Evolutionary conservation across 148 eudicot species (phyloP).

Genomic region (Diospyros lotus): DNA sequence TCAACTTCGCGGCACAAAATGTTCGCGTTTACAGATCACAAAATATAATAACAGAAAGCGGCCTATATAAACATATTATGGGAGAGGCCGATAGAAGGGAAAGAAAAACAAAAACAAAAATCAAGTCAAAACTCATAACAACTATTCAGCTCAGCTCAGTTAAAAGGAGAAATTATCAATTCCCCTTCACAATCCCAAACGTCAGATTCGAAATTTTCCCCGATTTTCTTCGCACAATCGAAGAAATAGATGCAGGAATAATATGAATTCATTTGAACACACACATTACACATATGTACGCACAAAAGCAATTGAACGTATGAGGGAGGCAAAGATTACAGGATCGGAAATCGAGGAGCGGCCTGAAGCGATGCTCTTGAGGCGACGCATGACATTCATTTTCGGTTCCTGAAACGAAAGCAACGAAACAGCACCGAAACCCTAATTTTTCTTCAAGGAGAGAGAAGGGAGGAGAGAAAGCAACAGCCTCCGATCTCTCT

Average conservation of each 20-base stretch:
- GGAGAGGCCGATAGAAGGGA: too few relatives aligned
- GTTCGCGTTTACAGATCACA: neutral
- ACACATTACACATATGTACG: neutral
- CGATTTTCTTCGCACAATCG: neutral
- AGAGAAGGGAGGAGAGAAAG: conserved; percentile 23
- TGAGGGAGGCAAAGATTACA: conserved; percentile 31
- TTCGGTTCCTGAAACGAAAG: neutral
- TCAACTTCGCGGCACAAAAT: neutral
- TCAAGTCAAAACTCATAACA: neutral
- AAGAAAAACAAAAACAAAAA: neutral
- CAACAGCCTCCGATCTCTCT: conserved; percentile 26
- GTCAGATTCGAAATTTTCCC: neutral
- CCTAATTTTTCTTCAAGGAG: conserved; percentile 10
- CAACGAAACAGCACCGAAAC: neutral
- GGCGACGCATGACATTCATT: conserved; percentile 88
- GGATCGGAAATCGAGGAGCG: conserved; percentile 81
- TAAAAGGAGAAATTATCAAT: neutral
- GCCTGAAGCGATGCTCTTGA: conserved; percentile 83
- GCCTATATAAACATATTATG: too few relatives aligned
- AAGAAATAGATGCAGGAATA: neutral
- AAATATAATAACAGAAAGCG: too few relatives aligned
- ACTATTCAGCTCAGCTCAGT: neutral
- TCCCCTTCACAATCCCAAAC: neutral
- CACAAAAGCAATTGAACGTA: too few relatives aligned
- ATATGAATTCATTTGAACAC: too few relatives aligned